These are phyloP conservation scores for Acanthamoeba castellanii DNA, from an alignment of 208 protist genomes.

Conservation along the genomic window DNA sequence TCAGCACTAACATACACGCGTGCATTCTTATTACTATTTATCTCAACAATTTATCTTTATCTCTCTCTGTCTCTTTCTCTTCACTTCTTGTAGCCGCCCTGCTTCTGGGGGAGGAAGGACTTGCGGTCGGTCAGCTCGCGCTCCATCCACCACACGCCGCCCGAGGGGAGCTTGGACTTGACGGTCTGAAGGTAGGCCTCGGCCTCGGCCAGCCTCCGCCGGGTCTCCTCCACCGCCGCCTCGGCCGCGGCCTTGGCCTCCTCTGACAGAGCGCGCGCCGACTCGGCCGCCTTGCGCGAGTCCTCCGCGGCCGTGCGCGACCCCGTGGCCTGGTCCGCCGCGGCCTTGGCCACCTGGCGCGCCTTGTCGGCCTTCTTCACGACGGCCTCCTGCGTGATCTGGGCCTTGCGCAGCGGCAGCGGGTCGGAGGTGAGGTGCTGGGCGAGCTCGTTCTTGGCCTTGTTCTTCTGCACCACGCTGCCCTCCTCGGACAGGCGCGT, in stretches of 20 bases:
- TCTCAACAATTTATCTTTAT: not conserved
- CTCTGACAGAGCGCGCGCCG: not conserved
- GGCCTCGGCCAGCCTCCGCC: not conserved
- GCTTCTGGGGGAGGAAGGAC: not conserved
- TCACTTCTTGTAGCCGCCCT: constrained; percentile 47
- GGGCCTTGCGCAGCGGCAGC: constrained; percentile 53
- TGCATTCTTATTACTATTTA: no score
- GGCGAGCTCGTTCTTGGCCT: constrained; percentile 68
- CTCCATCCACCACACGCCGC: constrained; percentile 19
- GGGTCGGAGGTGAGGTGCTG: constrained; percentile 64
- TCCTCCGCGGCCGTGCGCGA: constrained; percentile 1
- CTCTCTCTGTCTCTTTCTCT: not conserved
- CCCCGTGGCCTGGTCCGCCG: not conserved
- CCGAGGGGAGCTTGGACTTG: not conserved
- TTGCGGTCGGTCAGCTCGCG: not conserved
- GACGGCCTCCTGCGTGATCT: constrained; percentile 66
- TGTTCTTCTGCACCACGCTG: constrained; percentile 30
- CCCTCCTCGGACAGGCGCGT: constrained; percentile 11
- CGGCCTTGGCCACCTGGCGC: not conserved
- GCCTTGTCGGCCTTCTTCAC: constrained; percentile 59
- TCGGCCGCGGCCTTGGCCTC: constrained; percentile 18
- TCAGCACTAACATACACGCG: no score
- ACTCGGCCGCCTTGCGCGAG: constrained; percentile 9
- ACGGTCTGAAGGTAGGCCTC: not conserved
- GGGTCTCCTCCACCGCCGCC: constrained; percentile 1